Evolutionary conservation across 2,329 filamentous ascomycete genomes (phyloP).

Genomic region (Aspergillus aculeatinus): DNA sequence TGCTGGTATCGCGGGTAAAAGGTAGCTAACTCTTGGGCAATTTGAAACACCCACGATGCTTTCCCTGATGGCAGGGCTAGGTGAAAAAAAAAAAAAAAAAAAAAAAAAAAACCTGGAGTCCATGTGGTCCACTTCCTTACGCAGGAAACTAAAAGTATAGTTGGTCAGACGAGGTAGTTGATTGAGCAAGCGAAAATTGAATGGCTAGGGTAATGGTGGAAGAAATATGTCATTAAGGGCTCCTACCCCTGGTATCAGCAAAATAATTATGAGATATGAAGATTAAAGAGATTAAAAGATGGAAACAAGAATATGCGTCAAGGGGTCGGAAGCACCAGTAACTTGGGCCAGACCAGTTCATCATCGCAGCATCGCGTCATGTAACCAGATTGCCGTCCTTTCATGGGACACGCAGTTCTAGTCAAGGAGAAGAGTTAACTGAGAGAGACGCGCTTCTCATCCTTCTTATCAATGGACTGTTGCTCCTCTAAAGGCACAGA

Average conservation of each 20-base stretch:
- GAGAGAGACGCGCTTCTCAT: slow-evolving; percentile 11
- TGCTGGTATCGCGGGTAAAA: too few relatives aligned
- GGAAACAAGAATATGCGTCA: too few relatives aligned
- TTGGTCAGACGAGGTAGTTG: not conserved
- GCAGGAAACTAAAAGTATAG: not conserved
- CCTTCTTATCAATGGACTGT: slow-evolving; percentile 20
- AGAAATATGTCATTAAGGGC: not conserved
- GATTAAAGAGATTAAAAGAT: not conserved
- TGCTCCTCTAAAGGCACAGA: slow-evolving; percentile 19
- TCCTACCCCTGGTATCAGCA: not conserved
- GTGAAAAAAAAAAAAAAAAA: too few relatives aligned
- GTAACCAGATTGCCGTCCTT: not conserved
- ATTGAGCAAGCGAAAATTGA: not conserved
- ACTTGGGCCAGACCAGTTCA: not conserved
- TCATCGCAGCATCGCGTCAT: not conserved
- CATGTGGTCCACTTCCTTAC: too few relatives aligned
- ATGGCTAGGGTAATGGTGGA: not conserved
- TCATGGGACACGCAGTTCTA: not conserved
- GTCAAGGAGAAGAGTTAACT: not conserved
- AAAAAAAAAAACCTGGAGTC: too few relatives aligned
- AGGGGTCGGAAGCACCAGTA: not conserved
- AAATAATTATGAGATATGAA: not conserved
- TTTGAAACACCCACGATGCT: too few relatives aligned
- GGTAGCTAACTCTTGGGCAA: too few relatives aligned
- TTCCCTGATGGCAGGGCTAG: too few relatives aligned